phyloP scores from a whole-genome alignment of 306 rosid genomes.

The Fragaria iinumae region DNA sequence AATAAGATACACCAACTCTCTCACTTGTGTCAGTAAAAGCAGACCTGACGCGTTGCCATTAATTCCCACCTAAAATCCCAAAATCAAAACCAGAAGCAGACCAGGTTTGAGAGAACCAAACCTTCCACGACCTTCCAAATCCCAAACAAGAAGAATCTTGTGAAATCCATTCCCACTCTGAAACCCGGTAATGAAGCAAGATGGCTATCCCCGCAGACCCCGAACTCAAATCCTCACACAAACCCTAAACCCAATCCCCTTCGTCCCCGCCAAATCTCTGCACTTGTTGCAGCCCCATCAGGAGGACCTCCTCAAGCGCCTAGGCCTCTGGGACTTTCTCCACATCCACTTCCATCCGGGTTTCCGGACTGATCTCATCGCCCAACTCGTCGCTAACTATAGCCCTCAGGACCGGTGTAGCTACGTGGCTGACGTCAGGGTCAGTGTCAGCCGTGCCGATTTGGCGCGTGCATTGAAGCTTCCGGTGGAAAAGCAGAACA shows the following conservation, averaged over 20 bases:
- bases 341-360: conserved; percentile 55
- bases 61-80: too few relatives aligned
- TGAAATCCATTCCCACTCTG: too few relatives aligned
- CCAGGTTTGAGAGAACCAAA: too few relatives aligned
- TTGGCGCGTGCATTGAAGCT: conserved; percentile 68
- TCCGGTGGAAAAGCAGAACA: conserved; percentile 14
- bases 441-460: conserved; percentile 63
- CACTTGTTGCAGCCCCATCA: conserved; percentile 60
- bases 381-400: conserved; percentile 57
- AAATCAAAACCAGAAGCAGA: too few relatives aligned
- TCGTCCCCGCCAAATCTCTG: conserved; percentile 47
- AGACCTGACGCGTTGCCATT: too few relatives aligned
- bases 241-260: conserved; percentile 73
- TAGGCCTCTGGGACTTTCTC: conserved; percentile 85
- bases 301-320: conserved; percentile 52
- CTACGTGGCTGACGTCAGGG: conserved; percentile 45
- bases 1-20: too few relatives aligned
- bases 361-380: conserved; percentile 55
- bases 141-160: too few relatives aligned
- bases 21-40: too few relatives aligned
- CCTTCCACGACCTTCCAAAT: too few relatives aligned
- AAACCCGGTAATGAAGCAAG: too few relatives aligned
- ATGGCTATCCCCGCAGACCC: too few relatives aligned
- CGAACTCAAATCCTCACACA: conserved; percentile 22
- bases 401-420: conserved; percentile 27